Conservation (phyloP, 495 filamentous ascomycete species). For the Entonaema liquescens region DNA sequence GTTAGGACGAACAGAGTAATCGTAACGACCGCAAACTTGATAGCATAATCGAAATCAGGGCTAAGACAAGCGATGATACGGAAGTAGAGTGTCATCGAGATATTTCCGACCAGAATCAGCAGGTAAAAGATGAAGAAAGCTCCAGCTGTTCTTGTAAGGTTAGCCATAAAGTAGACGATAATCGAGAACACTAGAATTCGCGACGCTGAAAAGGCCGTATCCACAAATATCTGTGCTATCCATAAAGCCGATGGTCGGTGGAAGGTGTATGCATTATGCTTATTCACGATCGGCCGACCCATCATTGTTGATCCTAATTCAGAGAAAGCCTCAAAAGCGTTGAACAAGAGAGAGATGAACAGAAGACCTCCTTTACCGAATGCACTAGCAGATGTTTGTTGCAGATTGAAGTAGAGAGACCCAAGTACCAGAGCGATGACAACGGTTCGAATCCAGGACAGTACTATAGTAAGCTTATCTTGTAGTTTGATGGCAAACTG, state of each 20-base stretch:
- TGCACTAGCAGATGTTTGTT: conserved; percentile 70
- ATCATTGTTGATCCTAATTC: conserved; percentile 77
- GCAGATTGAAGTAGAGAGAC: conserved; percentile 77
- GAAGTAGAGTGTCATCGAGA: conserved; percentile 83
- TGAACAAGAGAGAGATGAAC: conserved; percentile 80
- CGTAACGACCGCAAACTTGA: conserved; percentile 78
- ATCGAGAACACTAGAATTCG: conserved; percentile 76
- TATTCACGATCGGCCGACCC: conserved; percentile 77
- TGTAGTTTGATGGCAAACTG: conserved; percentile 88
- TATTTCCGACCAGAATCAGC: conserved; percentile 73
- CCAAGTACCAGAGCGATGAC: conserved; percentile 80
- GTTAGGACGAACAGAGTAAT: conserved; percentile 84
- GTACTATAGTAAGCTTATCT: conserved; percentile 76
- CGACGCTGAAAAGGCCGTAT: conserved; percentile 71
- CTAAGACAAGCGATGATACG: conserved; percentile 79
- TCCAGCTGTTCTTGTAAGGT: conserved; percentile 69
- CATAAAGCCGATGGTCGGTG: conserved; percentile 81
- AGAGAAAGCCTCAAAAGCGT: conserved; percentile 80
- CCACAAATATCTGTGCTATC: conserved; percentile 82
- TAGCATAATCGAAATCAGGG: conserved; percentile 85
- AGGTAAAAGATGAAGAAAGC: conserved; percentile 84
- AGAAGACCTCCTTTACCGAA: conserved; percentile 81
- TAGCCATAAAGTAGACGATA: conserved; percentile 84
- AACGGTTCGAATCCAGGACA: conserved; percentile 79
- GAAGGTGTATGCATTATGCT: conserved; percentile 81